Evolutionary conservation across 1,139 yeast species (phyloP), one percentile per base, ranked within the genome.

Genomic region (Zygoascus meyerae): DNA sequence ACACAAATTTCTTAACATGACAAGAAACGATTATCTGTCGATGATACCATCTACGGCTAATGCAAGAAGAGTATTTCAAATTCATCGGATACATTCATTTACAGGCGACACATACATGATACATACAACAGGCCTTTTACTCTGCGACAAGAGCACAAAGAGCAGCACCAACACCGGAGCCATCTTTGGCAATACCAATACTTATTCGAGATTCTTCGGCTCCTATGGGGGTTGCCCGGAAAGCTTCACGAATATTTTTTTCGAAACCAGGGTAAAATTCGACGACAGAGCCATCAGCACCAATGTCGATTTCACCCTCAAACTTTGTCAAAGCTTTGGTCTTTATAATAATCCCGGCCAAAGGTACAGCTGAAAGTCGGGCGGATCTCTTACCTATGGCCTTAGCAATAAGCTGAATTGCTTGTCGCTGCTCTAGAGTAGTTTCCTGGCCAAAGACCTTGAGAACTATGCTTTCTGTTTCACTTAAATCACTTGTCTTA

Each of bases 141-240:
- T 52, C 50, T 21, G 68, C 66, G 14, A 59, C 64, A 42, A 72
- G 58, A 4, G 97, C 97, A 68, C 95, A 86, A 52, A 90, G 73
- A 1, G 97, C 97, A 45, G 97, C 97, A 55, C 97, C 97, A 38
- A 89, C 95, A 52, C 96, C 95, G 50, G 94, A 82, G 42, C 97
- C 97, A 62, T 90, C 97, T 64, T 86, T 85, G 36, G 96, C 94
- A 56, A 89, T 81, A 53, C 79, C 82, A 54, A 90, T 70, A 54
- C 78, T 81, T 42, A 87, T 72, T 57, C 84, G 79, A 55, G 76
- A 77, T 53, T 82, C 81, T 36, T 85, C 84, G 39, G 81, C 71
- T n/a, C 66, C 61, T 30, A 60, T 55, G 56, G 82, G 79, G 40
- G 87, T 79, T 55, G 76, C 62, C 0, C 80, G 72, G 51, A 89